Base-by-base conservation (phyloP, 257 asterid species). In the Solanum piurae region DNA sequence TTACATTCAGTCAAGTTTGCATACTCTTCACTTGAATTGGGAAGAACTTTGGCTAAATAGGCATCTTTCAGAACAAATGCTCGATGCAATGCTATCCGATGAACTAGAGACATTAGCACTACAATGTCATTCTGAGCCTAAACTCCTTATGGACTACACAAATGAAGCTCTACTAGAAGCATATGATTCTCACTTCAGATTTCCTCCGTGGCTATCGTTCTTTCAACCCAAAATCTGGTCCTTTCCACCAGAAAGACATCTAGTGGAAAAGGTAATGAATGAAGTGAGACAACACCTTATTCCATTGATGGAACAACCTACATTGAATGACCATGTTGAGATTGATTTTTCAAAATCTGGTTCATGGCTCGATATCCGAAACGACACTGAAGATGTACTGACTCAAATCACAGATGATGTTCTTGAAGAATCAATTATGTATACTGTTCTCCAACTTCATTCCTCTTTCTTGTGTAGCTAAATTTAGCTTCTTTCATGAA, bases 111-210 rank as follows among this genome's bases (percentile, higher is more conserved):
- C 83, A 31, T 74, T 82, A 69, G 80, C 86, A 82, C 18, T 46
- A 12, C 92, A 92, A 69, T 87, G 92, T 83, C 83, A 83, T 46
- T 84, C 90, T 40, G 94, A 93, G 82, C 91, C 94, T 31, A 93
- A 92, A 89, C 97, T 95, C 90, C 94, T 94, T 20, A 93, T 95
- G 25, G 96, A 96, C 86, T 95, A 88, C 86, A 92, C 95, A 55
- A 92, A 94, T 55, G 97, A 96, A 92, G 92, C 93, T 34, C 82
- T 96, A 31, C 23, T 88, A 68, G 92, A 92, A 83, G 85, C 91
- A 83, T 88, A 91, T 87, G 58, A 75, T 71, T 88, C 42, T 82
- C 89, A 90, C 36, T 88, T 92, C 89, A 87, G 91, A 88, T 88
- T 84, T 83, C 83, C 92, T 74, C 91, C 90, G 27, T 89, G 92